These are phyloP conservation scores for Suhomyces canberraensis DNA, from an alignment of 805 yeast species.

Conservation along the genomic window DNA sequence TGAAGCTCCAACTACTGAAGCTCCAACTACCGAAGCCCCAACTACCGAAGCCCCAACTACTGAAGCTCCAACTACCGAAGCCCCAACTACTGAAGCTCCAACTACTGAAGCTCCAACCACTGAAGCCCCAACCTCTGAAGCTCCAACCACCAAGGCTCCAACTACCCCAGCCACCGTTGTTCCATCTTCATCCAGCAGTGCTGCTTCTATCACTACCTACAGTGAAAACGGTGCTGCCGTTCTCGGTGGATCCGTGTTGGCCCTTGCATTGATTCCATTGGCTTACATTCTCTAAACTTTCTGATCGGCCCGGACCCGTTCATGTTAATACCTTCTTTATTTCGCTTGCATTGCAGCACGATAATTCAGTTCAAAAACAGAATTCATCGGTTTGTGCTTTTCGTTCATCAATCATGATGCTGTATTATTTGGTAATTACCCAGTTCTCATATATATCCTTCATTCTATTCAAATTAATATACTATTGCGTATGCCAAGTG, in stretches of 20 bases:
- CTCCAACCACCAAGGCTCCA: constrained; percentile 9
- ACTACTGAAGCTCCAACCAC: constrained; percentile 1
- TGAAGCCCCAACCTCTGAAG: constrained; percentile 3
- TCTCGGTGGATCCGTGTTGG: constrained; percentile 21
- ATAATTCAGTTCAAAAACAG: too few species aligned
- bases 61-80: too few species aligned
- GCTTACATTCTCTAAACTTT: constrained; percentile 18
- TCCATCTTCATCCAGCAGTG: constrained; percentile 1
- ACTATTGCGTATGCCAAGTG: too few species aligned
- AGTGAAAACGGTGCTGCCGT: constrained; percentile 10
- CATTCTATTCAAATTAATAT: too few species aligned
- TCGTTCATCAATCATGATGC: not conserved
- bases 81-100: constrained; percentile 11
- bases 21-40: constrained; percentile 3
- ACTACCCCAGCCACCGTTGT: constrained; percentile 4
- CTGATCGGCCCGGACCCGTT: not conserved
- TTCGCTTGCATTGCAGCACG: not conserved
- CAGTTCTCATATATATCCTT: not conserved
- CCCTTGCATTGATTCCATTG: constrained; percentile 28
- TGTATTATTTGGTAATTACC: constrained; percentile 1
- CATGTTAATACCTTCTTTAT: not conserved
- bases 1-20: constrained; percentile 2
- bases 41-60: constrained; percentile 10
- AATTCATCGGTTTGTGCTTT: too few species aligned
- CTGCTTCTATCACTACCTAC: constrained; percentile 8